These are phyloP conservation scores for Prunus persica DNA, from an alignment of 306 rosid species.

Conservation along the genomic window Prunus_persica_NCBIv2 NC_034010.1:20114501-20115000, in stretches of 20 bases:
- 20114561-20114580: neutral
- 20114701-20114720: neutral
- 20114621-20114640: neutral
- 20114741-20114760: neutral
- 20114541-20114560: too few relatives aligned
- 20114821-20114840: neutral
- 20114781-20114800: conserved; percentile 7
- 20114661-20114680: neutral
- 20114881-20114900: neutral
- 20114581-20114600: neutral
- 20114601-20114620: neutral
- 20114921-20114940: neutral
- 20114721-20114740: neutral
- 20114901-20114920: neutral
- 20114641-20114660: neutral
- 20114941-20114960: neutral
- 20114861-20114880: conserved; percentile 13
- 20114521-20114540: neutral
- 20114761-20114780: conserved; percentile 3
- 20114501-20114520: neutral
- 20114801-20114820: conserved; percentile 9
- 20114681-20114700: neutral
- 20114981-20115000: neutral
- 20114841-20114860: neutral
- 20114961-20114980: neutral